Evolutionary conservation across 208 protist species (phyloP).

Genomic region (Leptomonas seymouri): DNA sequence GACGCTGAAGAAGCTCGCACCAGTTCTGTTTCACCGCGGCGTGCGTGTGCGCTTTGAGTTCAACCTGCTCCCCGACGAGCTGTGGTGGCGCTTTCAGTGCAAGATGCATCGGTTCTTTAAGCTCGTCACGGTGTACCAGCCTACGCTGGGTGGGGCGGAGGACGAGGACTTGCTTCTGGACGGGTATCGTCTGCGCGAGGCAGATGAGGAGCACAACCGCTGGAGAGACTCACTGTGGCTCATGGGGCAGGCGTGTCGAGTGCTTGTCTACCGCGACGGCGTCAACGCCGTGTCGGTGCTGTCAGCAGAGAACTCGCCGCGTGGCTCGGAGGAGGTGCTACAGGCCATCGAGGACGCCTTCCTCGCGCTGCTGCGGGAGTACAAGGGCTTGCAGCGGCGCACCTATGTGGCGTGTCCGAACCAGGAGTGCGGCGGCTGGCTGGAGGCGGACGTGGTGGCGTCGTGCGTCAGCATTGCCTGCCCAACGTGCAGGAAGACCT

Average conservation of each 20-base stretch:
- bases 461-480: conserved; percentile 52
- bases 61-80: conserved; percentile 87
- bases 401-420: conserved; percentile 68
- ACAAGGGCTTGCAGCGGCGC: conserved; percentile 63
- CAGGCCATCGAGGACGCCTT: conserved; percentile 62
- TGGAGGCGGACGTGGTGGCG: conserved; percentile 54
- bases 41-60: conserved; percentile 77
- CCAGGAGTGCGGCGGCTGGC: conserved; percentile 67
- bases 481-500: conserved; percentile 51
- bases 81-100: conserved; percentile 87
- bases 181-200: conserved; percentile 70
- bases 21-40: conserved; percentile 80
- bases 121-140: conserved; percentile 68
- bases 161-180: conserved; percentile 62
- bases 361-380: conserved; percentile 62
- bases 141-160: conserved; percentile 27
- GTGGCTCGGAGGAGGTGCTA: conserved; percentile 64
- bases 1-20: conserved; percentile 61
- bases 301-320: conserved; percentile 52
- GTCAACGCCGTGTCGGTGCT: conserved; percentile 59
- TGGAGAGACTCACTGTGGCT: conserved; percentile 91
- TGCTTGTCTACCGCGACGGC: conserved; percentile 79
- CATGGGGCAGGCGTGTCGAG: conserved; percentile 49
- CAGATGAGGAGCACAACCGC: conserved; percentile 84
- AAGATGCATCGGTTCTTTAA: conserved; percentile 62